Base-by-base conservation (phyloP, 257 asterid species). In the Penstemon newberryi region DNA sequence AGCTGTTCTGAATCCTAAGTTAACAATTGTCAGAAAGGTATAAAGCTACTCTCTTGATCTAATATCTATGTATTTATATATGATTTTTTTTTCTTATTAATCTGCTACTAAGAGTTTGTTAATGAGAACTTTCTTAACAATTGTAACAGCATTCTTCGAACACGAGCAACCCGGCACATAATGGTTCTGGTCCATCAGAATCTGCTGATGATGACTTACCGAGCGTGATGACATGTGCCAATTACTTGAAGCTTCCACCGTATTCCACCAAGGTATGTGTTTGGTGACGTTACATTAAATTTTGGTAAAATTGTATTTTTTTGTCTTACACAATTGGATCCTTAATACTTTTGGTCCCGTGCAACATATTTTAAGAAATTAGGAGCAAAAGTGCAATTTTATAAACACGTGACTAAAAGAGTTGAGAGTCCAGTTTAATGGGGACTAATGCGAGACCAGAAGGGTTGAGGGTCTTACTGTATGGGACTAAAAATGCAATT, bases 191-290 rank as follows among this genome's bases (percentile, higher is more conserved):
- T 72, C 74, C 84, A 65, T 85, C 88, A 4, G 99, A 95, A 75
- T 82, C 96, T 44, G 96, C 91, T 0, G 98, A 95, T 62, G 94
- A 87, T 25, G 99, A 95, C 82, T 83, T 95, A 65, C 99, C 99
- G 55, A 95, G 99, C 52, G 98, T 95, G 70, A 95, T 91, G 99
- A 95, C 99, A 33, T 95, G 99, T 83, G 98, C 98, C 9, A 95
- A 95, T 82, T 95, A 95, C 82, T 84, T 95, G 85, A 95, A 95
- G 84, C 98, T 95, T 78, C 99, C 99, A 60, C 96, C 99, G 6
- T 95, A 95, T 77, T 91, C 99, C 57, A 84, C 95, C 38, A 95
- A 95, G 98, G 99, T 92, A 79, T 7, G 37, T 56, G 36, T 60
- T 46, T 47, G 63, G 37, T 55, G 49, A 39, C 56, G 8, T 12